These are phyloP conservation scores for Borovskyia barvae DNA, from an alignment of 208 protist species.

Conservation along the genomic window DNA sequence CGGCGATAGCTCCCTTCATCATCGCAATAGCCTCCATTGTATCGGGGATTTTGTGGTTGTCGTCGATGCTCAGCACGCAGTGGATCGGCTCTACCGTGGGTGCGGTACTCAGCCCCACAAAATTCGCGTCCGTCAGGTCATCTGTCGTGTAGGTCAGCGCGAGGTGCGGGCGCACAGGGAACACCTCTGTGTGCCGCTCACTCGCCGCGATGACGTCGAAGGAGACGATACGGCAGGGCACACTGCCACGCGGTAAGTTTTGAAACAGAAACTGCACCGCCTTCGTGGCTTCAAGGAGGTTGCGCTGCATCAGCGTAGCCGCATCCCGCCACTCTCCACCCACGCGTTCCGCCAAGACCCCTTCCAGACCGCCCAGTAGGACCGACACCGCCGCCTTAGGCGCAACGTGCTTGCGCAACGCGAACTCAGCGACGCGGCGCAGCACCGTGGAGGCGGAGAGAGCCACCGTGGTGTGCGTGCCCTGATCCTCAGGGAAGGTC, in stretches of 20 bases:
- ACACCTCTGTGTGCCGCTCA: constrained; percentile 71
- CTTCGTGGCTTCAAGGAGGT: constrained; percentile 56
- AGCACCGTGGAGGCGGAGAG: constrained; percentile 57
- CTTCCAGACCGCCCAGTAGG: constrained; percentile 64
- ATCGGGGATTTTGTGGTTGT: constrained; percentile 83
- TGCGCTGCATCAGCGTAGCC: constrained; percentile 50
- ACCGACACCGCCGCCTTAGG: constrained; percentile 32
- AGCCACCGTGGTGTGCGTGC: constrained; percentile 46
- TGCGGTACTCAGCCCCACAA: constrained; percentile 52
- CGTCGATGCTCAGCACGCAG: constrained; percentile 81
- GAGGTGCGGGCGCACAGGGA: constrained; percentile 76
- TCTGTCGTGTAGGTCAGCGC: constrained; percentile 72
- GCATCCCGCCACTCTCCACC: constrained; percentile 79
- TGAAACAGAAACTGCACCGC: constrained; percentile 63
- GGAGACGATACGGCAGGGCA: constrained; percentile 76
- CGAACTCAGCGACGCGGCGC: constrained; percentile 57
- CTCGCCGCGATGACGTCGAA: constrained; percentile 75
- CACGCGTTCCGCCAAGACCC: constrained; percentile 58
- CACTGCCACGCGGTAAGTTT: constrained; percentile 42
- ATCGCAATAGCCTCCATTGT: constrained; percentile 76
- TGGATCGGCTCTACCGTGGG: constrained; percentile 74
- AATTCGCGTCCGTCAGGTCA: constrained; percentile 42
- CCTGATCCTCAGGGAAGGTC: constrained; percentile 52
- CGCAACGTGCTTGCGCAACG: constrained; percentile 51
- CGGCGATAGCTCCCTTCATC: constrained; percentile 87